Percentiles rank a stretch among this genome's conserved stretches.
phyloP scores from a whole-genome alignment of 2,329 filamentous ascomycete species.

The Stagonosporopsis vannaccii region DNA sequence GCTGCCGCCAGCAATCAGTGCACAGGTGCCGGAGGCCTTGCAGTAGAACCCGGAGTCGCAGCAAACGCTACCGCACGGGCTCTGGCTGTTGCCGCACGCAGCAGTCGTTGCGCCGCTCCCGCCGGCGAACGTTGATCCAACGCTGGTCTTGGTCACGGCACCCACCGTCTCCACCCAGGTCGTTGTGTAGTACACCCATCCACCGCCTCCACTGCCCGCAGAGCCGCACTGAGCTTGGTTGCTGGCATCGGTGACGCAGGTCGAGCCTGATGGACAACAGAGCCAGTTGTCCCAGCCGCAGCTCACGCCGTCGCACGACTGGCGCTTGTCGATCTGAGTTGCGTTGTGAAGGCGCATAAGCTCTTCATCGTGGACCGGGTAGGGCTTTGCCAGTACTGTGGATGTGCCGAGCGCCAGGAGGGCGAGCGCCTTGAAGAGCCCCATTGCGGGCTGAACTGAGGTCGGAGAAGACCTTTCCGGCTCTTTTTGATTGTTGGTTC shows the following conservation, averaged over 20 bases:
- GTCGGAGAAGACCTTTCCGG: neutral
- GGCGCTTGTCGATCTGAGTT: slow-evolving; percentile 35
- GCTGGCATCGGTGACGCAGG: slow-evolving; percentile 44
- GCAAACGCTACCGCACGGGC: slow-evolving; percentile 72
- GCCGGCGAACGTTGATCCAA: slow-evolving; percentile 56
- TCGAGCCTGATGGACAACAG: slow-evolving; percentile 43
- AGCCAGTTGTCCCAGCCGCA: slow-evolving; percentile 48
- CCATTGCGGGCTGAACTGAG: slow-evolving; percentile 29
- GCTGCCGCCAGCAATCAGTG: slow-evolving; percentile 61
- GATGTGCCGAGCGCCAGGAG: slow-evolving; percentile 54
- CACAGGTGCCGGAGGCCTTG: slow-evolving; percentile 63
- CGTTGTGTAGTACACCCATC: slow-evolving; percentile 65
- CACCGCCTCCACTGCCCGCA: slow-evolving; percentile 43
- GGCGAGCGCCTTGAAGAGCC: slow-evolving; percentile 68
- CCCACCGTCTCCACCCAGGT: slow-evolving; percentile 63
- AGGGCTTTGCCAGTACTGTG: slow-evolving; percentile 59
- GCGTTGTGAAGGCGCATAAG: slow-evolving; percentile 39
- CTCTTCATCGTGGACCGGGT: slow-evolving; percentile 39
- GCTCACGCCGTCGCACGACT: slow-evolving; percentile 22
- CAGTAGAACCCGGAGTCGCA: slow-evolving; percentile 76
- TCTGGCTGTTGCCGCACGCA: slow-evolving; percentile 61
- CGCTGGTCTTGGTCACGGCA: slow-evolving; percentile 60
- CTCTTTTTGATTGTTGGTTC: neutral
- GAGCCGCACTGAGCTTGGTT: slow-evolving; percentile 46
- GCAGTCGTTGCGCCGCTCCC: slow-evolving; percentile 28